Evolutionary conservation across 129 eudicot genomes (phyloP).

Genomic region (Lactuca sativa): DNA sequence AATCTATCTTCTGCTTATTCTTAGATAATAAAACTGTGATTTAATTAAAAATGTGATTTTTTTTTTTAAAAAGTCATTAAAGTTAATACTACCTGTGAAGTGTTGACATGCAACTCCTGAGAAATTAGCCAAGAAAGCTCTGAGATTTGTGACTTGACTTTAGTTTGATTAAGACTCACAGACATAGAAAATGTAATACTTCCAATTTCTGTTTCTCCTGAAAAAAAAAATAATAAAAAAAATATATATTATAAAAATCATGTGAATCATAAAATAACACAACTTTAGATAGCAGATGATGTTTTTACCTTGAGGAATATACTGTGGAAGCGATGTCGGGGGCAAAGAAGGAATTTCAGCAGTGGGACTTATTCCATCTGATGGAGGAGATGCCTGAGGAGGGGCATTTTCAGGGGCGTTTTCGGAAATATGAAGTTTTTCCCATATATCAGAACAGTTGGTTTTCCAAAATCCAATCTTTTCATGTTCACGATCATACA

Average conservation of each 20-base stretch:
- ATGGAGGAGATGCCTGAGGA: slow-evolving; percentile 46
- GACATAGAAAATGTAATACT: slow-evolving; percentile 57
- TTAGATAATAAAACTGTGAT: no score
- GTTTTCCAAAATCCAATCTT: slow-evolving; percentile 99
- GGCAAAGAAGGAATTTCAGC: slow-evolving; percentile 49
- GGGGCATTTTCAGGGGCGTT: slow-evolving; percentile 20
- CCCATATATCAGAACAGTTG: slow-evolving; percentile 91
- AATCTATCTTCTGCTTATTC: no score
- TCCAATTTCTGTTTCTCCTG: slow-evolving; percentile 67
- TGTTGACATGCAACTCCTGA: slow-evolving; percentile 65
- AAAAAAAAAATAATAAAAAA: slow-evolving; percentile 19
- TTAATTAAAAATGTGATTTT: no score
- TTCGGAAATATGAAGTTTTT: slow-evolving; percentile 51
- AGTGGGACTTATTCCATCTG: slow-evolving; percentile 39
- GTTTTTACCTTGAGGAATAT: slow-evolving; percentile 53
- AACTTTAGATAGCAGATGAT: slow-evolving; percentile 12
- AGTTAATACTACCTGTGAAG: slow-evolving; percentile 64
- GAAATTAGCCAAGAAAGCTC: slow-evolving; percentile 58
- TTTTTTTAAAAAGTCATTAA: neutral
- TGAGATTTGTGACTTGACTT: slow-evolving; percentile 55
- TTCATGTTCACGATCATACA: slow-evolving; percentile 88
- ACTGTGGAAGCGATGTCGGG: slow-evolving; percentile 47
- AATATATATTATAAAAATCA: neutral
- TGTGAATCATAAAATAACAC: neutral
- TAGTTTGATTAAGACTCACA: slow-evolving; percentile 40